Evolutionary conservation across 2,329 filamentous ascomycete species (phyloP), one percentile per base, ranked within the genome.

Genomic region (Metarhizium robertsii): DNA sequence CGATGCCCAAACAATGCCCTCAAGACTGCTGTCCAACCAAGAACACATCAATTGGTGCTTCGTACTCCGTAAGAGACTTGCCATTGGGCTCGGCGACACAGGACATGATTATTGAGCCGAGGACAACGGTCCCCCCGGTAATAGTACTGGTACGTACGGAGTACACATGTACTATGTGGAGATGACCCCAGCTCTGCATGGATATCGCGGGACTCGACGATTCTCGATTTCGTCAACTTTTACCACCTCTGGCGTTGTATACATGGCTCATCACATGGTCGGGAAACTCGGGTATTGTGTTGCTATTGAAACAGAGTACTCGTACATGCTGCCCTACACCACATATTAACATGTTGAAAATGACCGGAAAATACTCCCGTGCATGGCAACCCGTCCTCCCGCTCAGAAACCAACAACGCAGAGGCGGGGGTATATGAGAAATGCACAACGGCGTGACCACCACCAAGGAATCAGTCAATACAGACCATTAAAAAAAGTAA

Each of bases 351-450:
- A 43, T n/a, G n/a, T 7, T 25, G 38, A 16, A 50, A 40, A 25
- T 4, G 38, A 36, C 30, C 29, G 29, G 8, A 52, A 43, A 30
- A 53, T 20, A 53, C 25, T 43, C 30, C 40, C 45, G 16, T 48
- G 45, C 45, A 18, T 30, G 11, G 45, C 45, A 11, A 48, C 45
- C 45, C 4, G 25, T 48, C 45, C 45, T 48, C 45, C 45, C 43
- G 43, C 20, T 46, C 13, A 13, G 13, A 46, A 36, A 46, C 43
- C n/a, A 46, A 25, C n/a, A 46, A 25, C 25, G 25, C 25, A 6
- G 3, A n/a, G n/a, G 20, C 38, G 34, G 42, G 54, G 50, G 50
- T 55, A 55, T 55, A 55, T 55, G 49, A 34, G 29, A 43, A 49
- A 25, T 29, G 13, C 40, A 18, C 38, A 45, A 49, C 25, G 16